A percentile compares a stretch with the other conserved stretches of the same genome.
Conservation (phyloP, 306 rosid genomes). For the Oxytropis ochrocephala region DNA sequence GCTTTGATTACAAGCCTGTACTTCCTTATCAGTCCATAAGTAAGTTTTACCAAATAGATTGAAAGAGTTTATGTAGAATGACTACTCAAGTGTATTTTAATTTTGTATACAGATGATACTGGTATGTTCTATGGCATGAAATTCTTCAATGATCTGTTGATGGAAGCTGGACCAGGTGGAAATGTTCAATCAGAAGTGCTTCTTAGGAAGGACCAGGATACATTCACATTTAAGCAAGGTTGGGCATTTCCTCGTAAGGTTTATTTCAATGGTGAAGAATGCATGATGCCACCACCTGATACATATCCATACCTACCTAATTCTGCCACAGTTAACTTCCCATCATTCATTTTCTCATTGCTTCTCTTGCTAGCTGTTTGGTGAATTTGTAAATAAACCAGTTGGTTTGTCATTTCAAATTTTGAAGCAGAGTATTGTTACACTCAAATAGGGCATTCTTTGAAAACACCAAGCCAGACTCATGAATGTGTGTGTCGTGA, state of each 20-base stretch:
- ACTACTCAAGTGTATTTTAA: background rate
- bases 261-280: conserved; percentile 93
- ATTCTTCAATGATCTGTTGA: conserved; percentile 59
- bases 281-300: conserved; percentile 88
- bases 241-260: conserved; percentile 94
- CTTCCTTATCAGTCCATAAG: conserved; percentile 70
- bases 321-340: conserved; percentile 37
- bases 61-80: too few species aligned
- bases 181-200: conserved; percentile 85
- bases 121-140: conserved; percentile 91
- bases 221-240: conserved; percentile 80
- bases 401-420: conserved; percentile 11
- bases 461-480: conserved; percentile 12
- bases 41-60: conserved; percentile 28
- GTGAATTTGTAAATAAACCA: conserved; percentile 28
- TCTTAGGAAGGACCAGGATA: conserved; percentile 58
- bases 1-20: conserved; percentile 84
- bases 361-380: conserved; percentile 42
- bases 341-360: conserved; percentile 32
- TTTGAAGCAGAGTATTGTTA: conserved; percentile 30
- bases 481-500: conserved; percentile 17
- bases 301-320: conserved; percentile 74
- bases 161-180: conserved; percentile 90
- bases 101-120: conserved; percentile 68
- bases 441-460: conserved; percentile 6